Evolutionary conservation across 2,329 filamentous ascomycete species (phyloP).

Genomic region (Zalaria sp.): DNA sequence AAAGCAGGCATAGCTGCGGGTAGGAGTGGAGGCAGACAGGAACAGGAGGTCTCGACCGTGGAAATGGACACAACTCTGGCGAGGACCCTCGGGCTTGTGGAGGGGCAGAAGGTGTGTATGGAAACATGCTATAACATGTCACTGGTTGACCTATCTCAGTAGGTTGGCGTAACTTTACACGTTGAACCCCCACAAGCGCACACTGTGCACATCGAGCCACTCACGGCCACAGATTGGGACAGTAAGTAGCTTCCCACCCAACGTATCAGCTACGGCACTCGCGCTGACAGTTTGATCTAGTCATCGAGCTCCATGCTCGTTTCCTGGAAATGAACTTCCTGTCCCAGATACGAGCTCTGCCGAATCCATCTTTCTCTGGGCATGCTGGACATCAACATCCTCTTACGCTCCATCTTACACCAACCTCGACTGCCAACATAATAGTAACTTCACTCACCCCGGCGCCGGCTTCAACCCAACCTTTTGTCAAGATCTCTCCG

Average conservation of each 20-base stretch:
- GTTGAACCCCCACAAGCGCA: constrained; percentile 82
- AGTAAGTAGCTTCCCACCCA: constrained; percentile 31
- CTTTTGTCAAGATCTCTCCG: constrained; percentile 84
- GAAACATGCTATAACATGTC: not conserved
- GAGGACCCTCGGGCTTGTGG: constrained; percentile 57
- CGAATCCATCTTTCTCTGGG: constrained; percentile 56
- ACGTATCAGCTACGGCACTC: constrained; percentile 3
- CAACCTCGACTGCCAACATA: constrained; percentile 89
- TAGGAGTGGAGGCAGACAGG: constrained; percentile 40
- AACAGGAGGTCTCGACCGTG: constrained; percentile 63
- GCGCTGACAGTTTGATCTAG: constrained; percentile 16
- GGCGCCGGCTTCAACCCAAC: constrained; percentile 47
- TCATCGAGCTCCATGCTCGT: constrained; percentile 91
- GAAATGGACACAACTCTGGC: constrained; percentile 83
- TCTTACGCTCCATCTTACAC: constrained; percentile 82
- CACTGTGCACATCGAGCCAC: constrained; percentile 90
- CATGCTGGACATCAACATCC: constrained; percentile 51
- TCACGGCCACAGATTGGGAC: constrained; percentile 95
- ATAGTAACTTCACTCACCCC: constrained; percentile 74
- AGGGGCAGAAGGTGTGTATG: constrained; percentile 61
- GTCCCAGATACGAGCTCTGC: constrained; percentile 81
- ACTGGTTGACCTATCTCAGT: constrained; percentile 14
- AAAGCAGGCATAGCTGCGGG: constrained; percentile 48
- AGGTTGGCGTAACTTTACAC: constrained; percentile 56
- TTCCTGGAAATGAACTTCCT: constrained; percentile 91